A percentile compares a stretch with the other conserved stretches of the same genome.
Conservation (phyloP, 2,329 filamentous ascomycete species). For the Gnomoniopsis smithogilvyi region DNA sequence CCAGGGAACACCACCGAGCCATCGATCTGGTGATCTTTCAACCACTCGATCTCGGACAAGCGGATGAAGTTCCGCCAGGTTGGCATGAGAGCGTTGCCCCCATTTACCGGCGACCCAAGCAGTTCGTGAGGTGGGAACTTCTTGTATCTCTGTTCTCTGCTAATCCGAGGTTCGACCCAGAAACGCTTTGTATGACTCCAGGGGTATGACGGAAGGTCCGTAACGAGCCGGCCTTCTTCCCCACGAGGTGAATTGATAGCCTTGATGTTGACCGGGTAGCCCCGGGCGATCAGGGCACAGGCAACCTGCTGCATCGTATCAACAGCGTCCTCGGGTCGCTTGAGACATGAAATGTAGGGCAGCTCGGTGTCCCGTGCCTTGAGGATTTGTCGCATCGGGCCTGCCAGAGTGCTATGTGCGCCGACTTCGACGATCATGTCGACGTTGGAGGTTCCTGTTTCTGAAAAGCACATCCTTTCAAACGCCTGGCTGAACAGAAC, state of each 20-base stretch:
- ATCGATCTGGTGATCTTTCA: slow-evolving; percentile 20
- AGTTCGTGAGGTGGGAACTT: slow-evolving; percentile 35
- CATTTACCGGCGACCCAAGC: slow-evolving; percentile 30
- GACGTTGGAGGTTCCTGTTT: slow-evolving; percentile 19
- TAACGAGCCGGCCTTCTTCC: slow-evolving; percentile 18
- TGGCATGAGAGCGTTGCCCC: slow-evolving; percentile 28
- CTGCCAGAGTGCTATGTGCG: slow-evolving; percentile 25
- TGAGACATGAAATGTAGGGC: not conserved
- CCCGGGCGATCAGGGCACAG: not conserved
- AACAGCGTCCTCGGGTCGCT: not conserved
- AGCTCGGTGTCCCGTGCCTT: not conserved
- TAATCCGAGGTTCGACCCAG: slow-evolving; percentile 9
- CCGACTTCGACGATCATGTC: slow-evolving; percentile 28
- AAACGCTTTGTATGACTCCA: slow-evolving; percentile 13
- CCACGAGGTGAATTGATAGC: slow-evolving; percentile 17
- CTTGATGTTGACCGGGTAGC: slow-evolving; percentile 13
- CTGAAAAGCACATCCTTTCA: slow-evolving; percentile 1
- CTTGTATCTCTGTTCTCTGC: slow-evolving; percentile 30
- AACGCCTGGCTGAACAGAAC: slow-evolving; percentile 2
- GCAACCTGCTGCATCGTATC: not conserved
- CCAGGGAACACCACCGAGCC: slow-evolving; percentile 20
- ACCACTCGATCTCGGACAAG: not conserved
- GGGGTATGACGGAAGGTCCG: slow-evolving; percentile 10
- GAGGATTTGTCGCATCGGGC: slow-evolving; percentile 25
- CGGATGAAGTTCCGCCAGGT: slow-evolving; percentile 28